Conservation (phyloP, 2,329 filamentous ascomycete species). For the Byssoonygena ceratinophila region DNA sequence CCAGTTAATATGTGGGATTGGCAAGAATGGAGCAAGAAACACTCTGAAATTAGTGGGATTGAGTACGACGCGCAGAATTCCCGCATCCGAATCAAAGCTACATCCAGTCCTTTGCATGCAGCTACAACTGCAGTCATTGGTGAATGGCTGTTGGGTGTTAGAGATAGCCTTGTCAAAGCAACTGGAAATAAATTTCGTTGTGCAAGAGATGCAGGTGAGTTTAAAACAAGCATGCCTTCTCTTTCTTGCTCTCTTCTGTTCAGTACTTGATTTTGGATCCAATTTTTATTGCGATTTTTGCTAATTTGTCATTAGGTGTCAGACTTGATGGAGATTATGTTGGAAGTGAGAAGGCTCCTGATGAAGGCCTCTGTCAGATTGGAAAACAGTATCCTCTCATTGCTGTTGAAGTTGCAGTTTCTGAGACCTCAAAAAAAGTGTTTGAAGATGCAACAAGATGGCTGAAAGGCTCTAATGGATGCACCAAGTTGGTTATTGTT, state of each 20-base stretch:
- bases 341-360: conserved; percentile 13
- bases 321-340: conserved; percentile 3
- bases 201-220: conserved; percentile 7
- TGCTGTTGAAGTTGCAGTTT: conserved; percentile 12
- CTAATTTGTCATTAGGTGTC: conserved; percentile 8
- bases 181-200: conserved; percentile 11
- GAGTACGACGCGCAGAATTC: conserved; percentile 12
- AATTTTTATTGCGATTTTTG: not conserved
- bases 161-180: conserved; percentile 1
- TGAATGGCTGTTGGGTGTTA: conserved; percentile 9
- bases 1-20: conserved; percentile 11
- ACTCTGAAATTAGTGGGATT: conserved; percentile 9
- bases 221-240: not conserved
- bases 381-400: conserved; percentile 12
- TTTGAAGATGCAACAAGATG: conserved; percentile 13
- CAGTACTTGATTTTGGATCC: no score
- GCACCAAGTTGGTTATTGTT: conserved; percentile 12
- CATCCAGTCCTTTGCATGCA: conserved; percentile 5
- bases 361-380: conserved; percentile 10
- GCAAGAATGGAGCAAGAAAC: conserved; percentile 12
- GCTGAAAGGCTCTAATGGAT: conserved; percentile 10
- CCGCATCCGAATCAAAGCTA: conserved; percentile 10
- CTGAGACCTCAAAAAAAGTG: conserved; percentile 10
- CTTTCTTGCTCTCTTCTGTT: not conserved
- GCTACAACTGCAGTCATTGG: conserved; percentile 2